A percentile compares a stretch with the other conserved stretches of the same genome.
phyloP scores from a whole-genome alignment of 78 protist species.

The Tieghemostelium lacteum region DNA sequence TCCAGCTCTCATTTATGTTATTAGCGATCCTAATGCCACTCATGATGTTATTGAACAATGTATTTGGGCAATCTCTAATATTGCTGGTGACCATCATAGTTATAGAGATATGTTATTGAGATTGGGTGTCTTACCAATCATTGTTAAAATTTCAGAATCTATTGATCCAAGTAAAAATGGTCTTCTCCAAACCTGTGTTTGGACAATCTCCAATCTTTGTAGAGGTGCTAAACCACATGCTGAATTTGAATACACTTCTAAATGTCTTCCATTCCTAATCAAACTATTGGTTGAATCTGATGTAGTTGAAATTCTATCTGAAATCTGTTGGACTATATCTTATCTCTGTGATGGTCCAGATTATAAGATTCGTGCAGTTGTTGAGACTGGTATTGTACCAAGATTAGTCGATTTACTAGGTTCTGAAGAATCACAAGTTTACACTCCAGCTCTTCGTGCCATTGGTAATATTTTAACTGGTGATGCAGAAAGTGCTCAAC shows the following conservation, averaged over 20 bases:
- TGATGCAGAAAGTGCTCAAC: constrained; percentile 94
- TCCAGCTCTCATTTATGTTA: constrained; percentile 90
- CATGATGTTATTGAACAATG: constrained; percentile 96
- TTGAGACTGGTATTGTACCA: constrained; percentile 83
- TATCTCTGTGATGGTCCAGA: constrained; percentile 96
- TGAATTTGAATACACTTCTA: constrained; percentile 16
- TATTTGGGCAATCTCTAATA: constrained; percentile 99
- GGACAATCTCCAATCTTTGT: constrained; percentile 90
- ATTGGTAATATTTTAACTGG: constrained; percentile 99
- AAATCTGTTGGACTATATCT: constrained; percentile 97
- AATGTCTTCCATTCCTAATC: constrained; percentile 40
- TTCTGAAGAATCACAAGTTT: constrained; percentile 58
- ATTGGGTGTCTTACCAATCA: constrained; percentile 44
- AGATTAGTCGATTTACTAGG: constrained; percentile 91
- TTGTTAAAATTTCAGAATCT: not conserved
- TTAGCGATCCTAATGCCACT: constrained; percentile 44
- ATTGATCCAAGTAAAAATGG: not conserved
- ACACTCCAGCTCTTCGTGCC: constrained; percentile 97
- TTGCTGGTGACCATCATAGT: constrained; percentile 95
- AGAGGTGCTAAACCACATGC: constrained; percentile 81
- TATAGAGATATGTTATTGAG: constrained; percentile 90
- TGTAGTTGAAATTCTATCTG: constrained; percentile 88
- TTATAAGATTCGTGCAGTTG: constrained; percentile 88
- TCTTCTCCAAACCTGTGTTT: constrained; percentile 94
- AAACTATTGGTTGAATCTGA: constrained; percentile 72